Evolutionary conservation across 352 stramenopile species (phyloP).

Genomic region (Aphanomyces astaci): DNA sequence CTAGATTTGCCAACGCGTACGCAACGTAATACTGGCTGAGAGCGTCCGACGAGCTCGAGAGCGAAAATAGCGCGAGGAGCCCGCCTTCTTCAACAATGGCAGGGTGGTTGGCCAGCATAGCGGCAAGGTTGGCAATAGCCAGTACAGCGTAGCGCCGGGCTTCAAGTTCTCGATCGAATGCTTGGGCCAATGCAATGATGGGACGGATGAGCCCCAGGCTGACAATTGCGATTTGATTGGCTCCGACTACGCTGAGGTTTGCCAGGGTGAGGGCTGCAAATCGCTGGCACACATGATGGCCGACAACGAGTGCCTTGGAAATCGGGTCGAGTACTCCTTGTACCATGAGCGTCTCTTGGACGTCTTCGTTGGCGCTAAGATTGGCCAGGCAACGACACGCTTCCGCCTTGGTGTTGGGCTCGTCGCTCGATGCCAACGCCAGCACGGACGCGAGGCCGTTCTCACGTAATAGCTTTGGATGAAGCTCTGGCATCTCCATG

Average conservation of each 20-base stretch:
- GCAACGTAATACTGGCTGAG: slow-evolving; percentile 94
- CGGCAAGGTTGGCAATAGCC: slow-evolving; percentile 91
- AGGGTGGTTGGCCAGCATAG: slow-evolving; percentile 92
- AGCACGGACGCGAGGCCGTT: slow-evolving; percentile 89
- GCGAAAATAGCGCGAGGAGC: slow-evolving; percentile 86
- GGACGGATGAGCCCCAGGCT: slow-evolving; percentile 88
- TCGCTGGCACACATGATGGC: slow-evolving; percentile 89
- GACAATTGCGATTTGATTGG: slow-evolving; percentile 93
- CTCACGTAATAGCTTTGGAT: slow-evolving; percentile 92
- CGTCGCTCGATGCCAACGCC: slow-evolving; percentile 81
- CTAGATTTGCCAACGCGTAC: slow-evolving; percentile 92
- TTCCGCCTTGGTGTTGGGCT: slow-evolving; percentile 88
- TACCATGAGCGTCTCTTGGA: slow-evolving; percentile 87
- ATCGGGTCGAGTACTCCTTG: slow-evolving; percentile 88
- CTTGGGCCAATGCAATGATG: slow-evolving; percentile 79
- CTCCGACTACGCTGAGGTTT: slow-evolving; percentile 91
- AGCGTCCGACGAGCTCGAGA: slow-evolving; percentile 89
- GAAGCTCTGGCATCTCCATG: slow-evolving; percentile 90
- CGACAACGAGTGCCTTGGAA: slow-evolving; percentile 77
- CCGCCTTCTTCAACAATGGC: slow-evolving; percentile 88
- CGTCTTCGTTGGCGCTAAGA: slow-evolving; percentile 90
- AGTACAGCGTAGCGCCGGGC: slow-evolving; percentile 90
- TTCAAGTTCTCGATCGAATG: slow-evolving; percentile 88
- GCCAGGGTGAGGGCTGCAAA: slow-evolving; percentile 90
- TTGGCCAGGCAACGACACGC: slow-evolving; percentile 91